Conservation (phyloP, 2,329 filamentous ascomycete genomes). For the Xylaria sp. region DNA sequence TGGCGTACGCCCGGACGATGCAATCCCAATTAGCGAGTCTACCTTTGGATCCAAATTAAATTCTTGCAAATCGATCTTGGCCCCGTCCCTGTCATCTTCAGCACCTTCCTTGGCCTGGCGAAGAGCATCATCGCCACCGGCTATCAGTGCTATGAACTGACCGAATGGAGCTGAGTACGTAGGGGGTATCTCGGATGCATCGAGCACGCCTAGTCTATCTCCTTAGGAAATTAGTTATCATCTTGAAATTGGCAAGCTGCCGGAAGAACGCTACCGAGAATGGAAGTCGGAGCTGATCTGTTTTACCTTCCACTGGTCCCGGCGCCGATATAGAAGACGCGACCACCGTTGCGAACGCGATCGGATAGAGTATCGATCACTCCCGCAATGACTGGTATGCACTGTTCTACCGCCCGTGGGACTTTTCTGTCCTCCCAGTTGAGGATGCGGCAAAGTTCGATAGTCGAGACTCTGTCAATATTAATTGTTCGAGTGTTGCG, state of each 20-base stretch:
- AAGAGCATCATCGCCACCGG: conserved; percentile 23
- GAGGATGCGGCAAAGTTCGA: conserved; percentile 18
- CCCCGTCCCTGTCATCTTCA: conserved; percentile 16
- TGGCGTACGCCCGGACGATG: conserved; percentile 21
- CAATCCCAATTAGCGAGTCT: conserved; percentile 22
- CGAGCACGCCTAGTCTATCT: conserved; percentile 19
- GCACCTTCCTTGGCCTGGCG: conserved; percentile 21
- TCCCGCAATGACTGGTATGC: conserved; percentile 16
- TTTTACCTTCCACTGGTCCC: conserved; percentile 25
- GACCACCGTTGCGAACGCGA: conserved; percentile 21
- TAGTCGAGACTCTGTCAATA: conserved; percentile 13
- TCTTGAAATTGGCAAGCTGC: too few relatives aligned
- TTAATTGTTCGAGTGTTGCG: conserved; percentile 2
- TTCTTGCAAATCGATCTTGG: not conserved
- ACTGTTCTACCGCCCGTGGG: conserved; percentile 5
- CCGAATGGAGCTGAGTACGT: conserved; percentile 17
- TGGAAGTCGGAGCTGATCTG: too few relatives aligned
- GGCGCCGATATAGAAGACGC: conserved; percentile 24
- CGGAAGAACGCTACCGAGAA: not conserved
- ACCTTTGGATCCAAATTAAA: conserved; percentile 17
- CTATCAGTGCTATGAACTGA: conserved; percentile 19
- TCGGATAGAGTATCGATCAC: conserved; percentile 18
- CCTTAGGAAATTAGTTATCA: not conserved
- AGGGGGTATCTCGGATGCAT: conserved; percentile 25
- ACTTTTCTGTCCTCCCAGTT: conserved; percentile 18